Evolutionary conservation across 441 rosid genomes (phyloP).

Genomic region (Gossypium gossypioides): DNA sequence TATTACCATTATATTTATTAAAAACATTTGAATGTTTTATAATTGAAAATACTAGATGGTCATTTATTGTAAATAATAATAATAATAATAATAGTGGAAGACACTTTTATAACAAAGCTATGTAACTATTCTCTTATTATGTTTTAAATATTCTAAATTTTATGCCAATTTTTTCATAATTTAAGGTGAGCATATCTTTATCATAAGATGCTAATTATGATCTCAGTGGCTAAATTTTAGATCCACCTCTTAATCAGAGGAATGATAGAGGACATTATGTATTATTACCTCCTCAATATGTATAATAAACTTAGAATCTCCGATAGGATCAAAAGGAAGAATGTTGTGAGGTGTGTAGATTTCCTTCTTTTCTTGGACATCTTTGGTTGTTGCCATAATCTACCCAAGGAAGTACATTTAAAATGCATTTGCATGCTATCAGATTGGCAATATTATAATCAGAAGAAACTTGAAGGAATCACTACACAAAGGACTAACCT

Average conservation of each 20-base stretch:
- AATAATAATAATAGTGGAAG: background rate
- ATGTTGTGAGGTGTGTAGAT: constrained; percentile 90
- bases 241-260: background rate
- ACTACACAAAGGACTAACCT: constrained; percentile 39
- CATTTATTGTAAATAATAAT: background rate
- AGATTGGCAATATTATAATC: constrained; percentile 7
- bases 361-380: constrained; percentile 93
- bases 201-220: background rate
- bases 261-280: background rate
- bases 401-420: constrained; percentile 26
- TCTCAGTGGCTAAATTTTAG: background rate
- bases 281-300: constrained; percentile 78
- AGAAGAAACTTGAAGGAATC: background rate
- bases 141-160: background rate
- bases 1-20: background rate
- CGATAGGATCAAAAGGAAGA: constrained; percentile 90
- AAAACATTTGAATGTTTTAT: background rate
- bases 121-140: background rate
- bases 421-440: constrained; percentile 6
- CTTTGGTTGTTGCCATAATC: constrained; percentile 97
- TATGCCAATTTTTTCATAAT: background rate
- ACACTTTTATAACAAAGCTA: background rate
- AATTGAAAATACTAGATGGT: background rate
- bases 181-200: background rate
- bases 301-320: constrained; percentile 80